These are phyloP conservation scores for Chrysosporium keratinophilum DNA, from an alignment of 2,329 filamentous ascomycete species.

Conservation along the genomic window DNA sequence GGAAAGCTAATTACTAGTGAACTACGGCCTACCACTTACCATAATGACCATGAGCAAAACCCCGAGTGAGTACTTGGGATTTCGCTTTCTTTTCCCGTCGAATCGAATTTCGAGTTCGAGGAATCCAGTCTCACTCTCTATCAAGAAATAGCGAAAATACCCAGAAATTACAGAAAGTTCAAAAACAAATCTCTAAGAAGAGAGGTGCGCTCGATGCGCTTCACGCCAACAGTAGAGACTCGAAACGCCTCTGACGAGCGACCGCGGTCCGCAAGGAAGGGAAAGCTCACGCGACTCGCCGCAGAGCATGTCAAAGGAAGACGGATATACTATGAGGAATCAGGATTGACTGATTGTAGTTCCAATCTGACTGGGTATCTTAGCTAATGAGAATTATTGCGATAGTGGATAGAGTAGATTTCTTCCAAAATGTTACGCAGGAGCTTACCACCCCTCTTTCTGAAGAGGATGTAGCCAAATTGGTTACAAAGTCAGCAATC, in stretches of 20 bases:
- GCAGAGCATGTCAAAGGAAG: slow-evolving; percentile 63
- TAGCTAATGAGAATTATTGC: slow-evolving; percentile 2
- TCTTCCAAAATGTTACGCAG: slow-evolving; percentile 53
- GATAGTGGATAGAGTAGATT: slow-evolving; percentile 55
- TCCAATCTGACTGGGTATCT: background rate
- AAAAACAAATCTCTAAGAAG: slow-evolving; percentile 86
- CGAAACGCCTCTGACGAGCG: slow-evolving; percentile 68
- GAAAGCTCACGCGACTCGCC: slow-evolving; percentile 64
- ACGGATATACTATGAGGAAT: slow-evolving; percentile 61
- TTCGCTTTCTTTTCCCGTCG: too few relatives aligned
- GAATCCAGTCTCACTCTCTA: too few relatives aligned
- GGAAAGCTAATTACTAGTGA: too few relatives aligned
- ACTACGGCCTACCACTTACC: too few relatives aligned
- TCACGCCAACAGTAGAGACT: slow-evolving; percentile 82
- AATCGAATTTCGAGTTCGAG: too few relatives aligned
- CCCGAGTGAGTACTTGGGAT: too few relatives aligned
- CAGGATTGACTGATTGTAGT: slow-evolving; percentile 22
- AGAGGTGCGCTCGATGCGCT: slow-evolving; percentile 62
- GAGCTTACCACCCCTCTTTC: slow-evolving; percentile 26
- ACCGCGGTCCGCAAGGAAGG: slow-evolving; percentile 62
- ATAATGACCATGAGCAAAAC: too few relatives aligned
- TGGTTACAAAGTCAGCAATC: slow-evolving; percentile 47
- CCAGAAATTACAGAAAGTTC: slow-evolving; percentile 69
- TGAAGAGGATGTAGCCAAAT: slow-evolving; percentile 33
- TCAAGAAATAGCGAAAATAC: slow-evolving; percentile 46